Evolutionary conservation across 2,329 filamentous ascomycete genomes (phyloP).

Genomic region (Monilinia fructicola): DNA sequence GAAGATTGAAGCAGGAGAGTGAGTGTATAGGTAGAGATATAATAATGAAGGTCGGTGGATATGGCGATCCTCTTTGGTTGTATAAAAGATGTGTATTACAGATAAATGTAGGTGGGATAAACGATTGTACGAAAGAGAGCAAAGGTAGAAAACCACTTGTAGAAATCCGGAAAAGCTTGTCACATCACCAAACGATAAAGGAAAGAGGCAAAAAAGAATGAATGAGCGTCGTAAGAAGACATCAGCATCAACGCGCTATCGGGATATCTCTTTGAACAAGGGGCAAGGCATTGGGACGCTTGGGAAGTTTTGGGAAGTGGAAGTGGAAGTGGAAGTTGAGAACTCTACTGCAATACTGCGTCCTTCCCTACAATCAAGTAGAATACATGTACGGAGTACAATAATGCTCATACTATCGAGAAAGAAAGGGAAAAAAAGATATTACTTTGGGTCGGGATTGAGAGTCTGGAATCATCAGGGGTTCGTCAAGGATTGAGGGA

Average conservation of each 20-base stretch:
- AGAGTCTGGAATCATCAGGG: slow-evolving; percentile 21
- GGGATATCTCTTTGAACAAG: background rate
- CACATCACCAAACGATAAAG: background rate
- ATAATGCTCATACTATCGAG: background rate
- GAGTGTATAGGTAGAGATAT: slow-evolving; percentile 5
- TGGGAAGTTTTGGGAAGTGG: no score
- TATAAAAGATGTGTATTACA: slow-evolving; percentile 4
- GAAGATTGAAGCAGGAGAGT: background rate
- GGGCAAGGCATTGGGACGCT: no score
- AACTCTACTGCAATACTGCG: no score
- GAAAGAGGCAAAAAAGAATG: slow-evolving; percentile 4
- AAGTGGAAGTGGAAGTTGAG: no score
- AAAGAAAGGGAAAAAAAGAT: background rate
- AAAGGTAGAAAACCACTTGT: slow-evolving; percentile 5
- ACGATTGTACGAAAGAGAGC: slow-evolving; percentile 16
- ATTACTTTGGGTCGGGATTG: background rate
- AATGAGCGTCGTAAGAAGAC: slow-evolving; percentile 15
- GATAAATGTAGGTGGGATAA: slow-evolving; percentile 7
- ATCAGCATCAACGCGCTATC: slow-evolving; percentile 14
- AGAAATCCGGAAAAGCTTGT: background rate
- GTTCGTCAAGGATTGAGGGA: slow-evolving; percentile 4
- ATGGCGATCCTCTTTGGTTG: slow-evolving; percentile 1
- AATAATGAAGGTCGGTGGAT: slow-evolving; percentile 17
- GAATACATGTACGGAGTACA: slow-evolving; percentile 5
- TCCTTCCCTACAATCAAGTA: no score